A percentile compares a stretch with the other conserved stretches of the same genome.
Conservation (phyloP, 331 rosid genomes). For the Arachis monticola region DNA sequence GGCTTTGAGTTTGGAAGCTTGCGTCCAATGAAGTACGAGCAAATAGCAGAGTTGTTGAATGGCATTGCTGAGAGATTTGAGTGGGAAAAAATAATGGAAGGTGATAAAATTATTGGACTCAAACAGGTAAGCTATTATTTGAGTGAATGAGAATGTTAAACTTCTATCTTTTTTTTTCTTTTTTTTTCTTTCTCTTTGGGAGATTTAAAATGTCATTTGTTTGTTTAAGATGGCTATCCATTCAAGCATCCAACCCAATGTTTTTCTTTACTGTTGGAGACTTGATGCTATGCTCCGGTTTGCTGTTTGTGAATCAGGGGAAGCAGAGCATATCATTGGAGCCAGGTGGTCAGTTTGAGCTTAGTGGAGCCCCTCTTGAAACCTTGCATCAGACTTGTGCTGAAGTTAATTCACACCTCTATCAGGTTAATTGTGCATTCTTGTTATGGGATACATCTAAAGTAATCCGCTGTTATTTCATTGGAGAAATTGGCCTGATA, state of each 20-base stretch:
- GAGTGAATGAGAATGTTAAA: slow-evolving; percentile 7
- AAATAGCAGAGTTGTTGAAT: slow-evolving; percentile 82
- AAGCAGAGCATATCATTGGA: slow-evolving; percentile 97
- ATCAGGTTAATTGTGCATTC: slow-evolving; percentile 64
- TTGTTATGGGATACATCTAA: slow-evolving; percentile 1
- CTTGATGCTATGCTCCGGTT: slow-evolving; percentile 12
- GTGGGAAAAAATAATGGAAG: slow-evolving; percentile 96
- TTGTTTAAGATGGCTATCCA: slow-evolving; percentile 30
- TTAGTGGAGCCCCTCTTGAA: slow-evolving; percentile 98
- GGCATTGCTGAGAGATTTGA: slow-evolving; percentile 93
- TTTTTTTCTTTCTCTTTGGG: background rate
- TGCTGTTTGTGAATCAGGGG: slow-evolving; percentile 65
- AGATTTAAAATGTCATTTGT: slow-evolving; percentile 17
- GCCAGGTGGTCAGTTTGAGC: slow-evolving; percentile 99
- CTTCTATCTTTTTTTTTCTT: background rate
- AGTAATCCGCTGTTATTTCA: slow-evolving; percentile 5
- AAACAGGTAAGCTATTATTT: slow-evolving; percentile 64
- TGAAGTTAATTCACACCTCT: slow-evolving; percentile 96
- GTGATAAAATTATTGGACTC: slow-evolving; percentile 89
- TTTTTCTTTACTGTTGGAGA: background rate
- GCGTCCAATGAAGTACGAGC: slow-evolving; percentile 86
- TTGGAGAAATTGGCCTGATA: background rate
- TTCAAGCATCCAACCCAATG: slow-evolving; percentile 29
- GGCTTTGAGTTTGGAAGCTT: slow-evolving; percentile 84
- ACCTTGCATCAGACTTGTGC: slow-evolving; percentile 99